Evolutionary conservation across 2,329 filamentous ascomycete species (phyloP).

Genomic region (Ophiocordyceps unilateralis): DNA sequence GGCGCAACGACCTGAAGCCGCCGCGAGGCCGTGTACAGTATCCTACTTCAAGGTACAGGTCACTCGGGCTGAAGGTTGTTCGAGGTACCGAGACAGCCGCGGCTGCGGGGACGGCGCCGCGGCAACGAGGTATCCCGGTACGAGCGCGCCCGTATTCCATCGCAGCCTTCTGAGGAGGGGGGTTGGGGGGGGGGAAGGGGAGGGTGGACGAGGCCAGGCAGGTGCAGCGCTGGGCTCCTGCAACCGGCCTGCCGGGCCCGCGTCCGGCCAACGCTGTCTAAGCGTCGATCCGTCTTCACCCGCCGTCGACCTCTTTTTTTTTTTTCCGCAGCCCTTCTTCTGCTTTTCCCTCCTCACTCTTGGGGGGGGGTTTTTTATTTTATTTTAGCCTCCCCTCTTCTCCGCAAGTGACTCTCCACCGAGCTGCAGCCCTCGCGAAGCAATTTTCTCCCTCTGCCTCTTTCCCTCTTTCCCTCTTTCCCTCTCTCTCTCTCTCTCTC

Average conservation of each 20-base stretch:
- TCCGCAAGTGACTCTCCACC: no score
- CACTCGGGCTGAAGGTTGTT: no score
- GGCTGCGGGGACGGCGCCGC: no score
- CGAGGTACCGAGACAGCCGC: no score
- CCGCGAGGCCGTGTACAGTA: no score
- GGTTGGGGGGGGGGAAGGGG: no score
- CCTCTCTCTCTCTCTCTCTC: constrained; percentile 4
- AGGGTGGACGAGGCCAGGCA: no score
- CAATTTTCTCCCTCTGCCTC: not conserved
- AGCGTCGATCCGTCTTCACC: constrained; percentile 3
- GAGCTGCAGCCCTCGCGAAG: not conserved
- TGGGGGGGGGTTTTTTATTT: constrained; percentile 1
- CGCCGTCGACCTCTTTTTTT: not conserved
- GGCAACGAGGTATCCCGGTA: not conserved
- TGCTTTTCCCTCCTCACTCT: not conserved
- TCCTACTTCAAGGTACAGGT: no score
- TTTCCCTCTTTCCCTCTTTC: constrained; percentile 1
- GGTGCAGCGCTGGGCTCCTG: constrained; percentile 1
- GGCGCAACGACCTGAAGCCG: no score
- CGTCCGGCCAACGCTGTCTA: constrained; percentile 1
- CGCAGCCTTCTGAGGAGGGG: no score
- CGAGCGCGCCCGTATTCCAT: no score
- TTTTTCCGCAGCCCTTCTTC: not conserved
- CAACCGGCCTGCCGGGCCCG: constrained; percentile 4
- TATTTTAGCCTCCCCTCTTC: not conserved